Evolutionary conservation across 176 grass and related monocot species (phyloP), one percentile per base, ranked within the genome.

Genomic region (Areca catechu): DNA sequence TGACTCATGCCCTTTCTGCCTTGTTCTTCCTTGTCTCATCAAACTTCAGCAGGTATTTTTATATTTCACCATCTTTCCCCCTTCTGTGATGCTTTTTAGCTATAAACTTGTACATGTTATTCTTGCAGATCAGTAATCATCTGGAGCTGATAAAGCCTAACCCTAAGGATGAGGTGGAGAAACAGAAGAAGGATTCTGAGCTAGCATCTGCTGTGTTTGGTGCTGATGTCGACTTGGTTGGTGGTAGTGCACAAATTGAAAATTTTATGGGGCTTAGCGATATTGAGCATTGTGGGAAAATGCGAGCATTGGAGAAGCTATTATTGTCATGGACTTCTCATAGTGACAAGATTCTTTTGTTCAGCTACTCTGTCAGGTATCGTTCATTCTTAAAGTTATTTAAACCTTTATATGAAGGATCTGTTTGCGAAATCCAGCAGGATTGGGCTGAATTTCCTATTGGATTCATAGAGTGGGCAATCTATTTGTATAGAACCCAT

Each of bases 361-460:
- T 96, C 77, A 96, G 92, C 69, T 90, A 90, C 68, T 96, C 92
- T 75, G 92, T 96, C 80, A 90, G 91, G 91, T 95, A 53, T 48
- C 16, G 37, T 65, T 10, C 57, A 60, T 62, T 60, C 34, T 2
- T 12, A 12, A 43, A 14, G 10, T 43, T 43, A 43, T 43, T 3
- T 10, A 14, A 43, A 2, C 34, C 34, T 43, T 43, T 43, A 5
- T 12, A 43, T 43, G 34, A 43, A 29, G 27, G 27, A 5, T 5
- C 4, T 29, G 27, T 29, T 29, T 5, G 5, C 1, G 5, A 29
- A 29, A 6, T 5, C 27, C 5, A 29, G 27, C 27, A 7, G 5
- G 27, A 29, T 29, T 29, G 27, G 5, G 27, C 5, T 7, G 0
- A 5, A 29, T 29, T 29, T 29, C 5, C 27, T 29, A 29, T 29